These are phyloP conservation scores for Grosmannia huntii DNA, from an alignment of 2,329 filamentous ascomycete species.

Conservation along the genomic window DNA sequence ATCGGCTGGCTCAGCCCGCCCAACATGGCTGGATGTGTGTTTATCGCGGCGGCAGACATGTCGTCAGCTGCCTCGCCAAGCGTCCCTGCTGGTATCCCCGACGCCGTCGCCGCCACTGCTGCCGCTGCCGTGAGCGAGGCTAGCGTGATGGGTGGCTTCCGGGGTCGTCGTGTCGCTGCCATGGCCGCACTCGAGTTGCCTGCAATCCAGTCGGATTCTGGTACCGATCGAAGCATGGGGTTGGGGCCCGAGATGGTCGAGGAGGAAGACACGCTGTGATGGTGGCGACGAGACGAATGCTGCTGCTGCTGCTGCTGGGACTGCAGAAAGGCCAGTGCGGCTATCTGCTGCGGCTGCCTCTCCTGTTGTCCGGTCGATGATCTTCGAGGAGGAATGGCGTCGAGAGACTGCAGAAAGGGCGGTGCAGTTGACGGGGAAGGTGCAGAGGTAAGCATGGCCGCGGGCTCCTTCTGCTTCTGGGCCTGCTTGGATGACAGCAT, in stretches of 20 bases:
- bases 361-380: slow-evolving; percentile 46
- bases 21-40: background rate
- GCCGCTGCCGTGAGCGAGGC: slow-evolving; percentile 1
- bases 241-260: slow-evolving; percentile 12
- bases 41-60: background rate
- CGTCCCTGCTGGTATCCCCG: background rate
- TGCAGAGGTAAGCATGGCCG: slow-evolving; percentile 11
- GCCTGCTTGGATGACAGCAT: slow-evolving; percentile 1
- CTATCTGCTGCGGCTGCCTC: slow-evolving; percentile 11
- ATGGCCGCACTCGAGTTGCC: background rate
- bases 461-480: background rate
- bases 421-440: slow-evolving; percentile 4
- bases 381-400: slow-evolving; percentile 59
- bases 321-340: background rate
- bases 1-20: background rate
- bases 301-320: slow-evolving; percentile 1
- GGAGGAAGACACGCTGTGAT: slow-evolving; percentile 1
- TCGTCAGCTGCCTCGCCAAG: background rate
- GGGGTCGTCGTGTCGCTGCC: slow-evolving; percentile 14
- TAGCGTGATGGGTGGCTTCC: slow-evolving; percentile 18
- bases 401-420: slow-evolving; percentile 38
- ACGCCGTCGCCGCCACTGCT: slow-evolving; percentile 4
- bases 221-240: slow-evolving; percentile 34
- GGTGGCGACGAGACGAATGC: slow-evolving; percentile 19
- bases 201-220: slow-evolving; percentile 48